phyloP scores from a whole-genome alignment of 495 filamentous ascomycete species.

The Penicillium lagena region DNA sequence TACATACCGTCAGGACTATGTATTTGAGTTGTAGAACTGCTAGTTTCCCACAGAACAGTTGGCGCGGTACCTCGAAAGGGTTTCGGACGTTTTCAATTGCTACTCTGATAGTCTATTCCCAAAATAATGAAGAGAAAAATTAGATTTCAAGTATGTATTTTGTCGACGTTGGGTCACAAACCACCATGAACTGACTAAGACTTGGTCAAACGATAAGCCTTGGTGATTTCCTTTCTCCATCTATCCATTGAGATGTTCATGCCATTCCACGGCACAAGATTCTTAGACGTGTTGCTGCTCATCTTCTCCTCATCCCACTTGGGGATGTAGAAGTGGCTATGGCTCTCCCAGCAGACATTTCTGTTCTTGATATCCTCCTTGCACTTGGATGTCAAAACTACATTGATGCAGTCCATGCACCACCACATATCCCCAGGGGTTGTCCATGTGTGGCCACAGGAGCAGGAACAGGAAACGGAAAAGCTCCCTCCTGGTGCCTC shows the following conservation, averaged over 20 bases:
- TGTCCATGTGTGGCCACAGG: not conserved
- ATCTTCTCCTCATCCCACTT: not conserved
- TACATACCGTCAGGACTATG: too few relatives aligned
- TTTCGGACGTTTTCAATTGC: too few relatives aligned
- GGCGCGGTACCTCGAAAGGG: too few relatives aligned
- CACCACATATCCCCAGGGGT: conserved; percentile 4
- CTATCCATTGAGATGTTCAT: not conserved
- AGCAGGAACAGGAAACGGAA: not conserved
- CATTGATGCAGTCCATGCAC: conserved; percentile 8
- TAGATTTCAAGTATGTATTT: too few relatives aligned
- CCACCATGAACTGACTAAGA: not conserved
- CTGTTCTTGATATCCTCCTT: not conserved
- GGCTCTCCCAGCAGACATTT: not conserved
- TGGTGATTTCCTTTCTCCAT: not conserved
- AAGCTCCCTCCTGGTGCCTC: not conserved
- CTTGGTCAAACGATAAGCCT: not conserved
- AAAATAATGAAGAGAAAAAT: too few relatives aligned
- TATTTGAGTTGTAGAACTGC: too few relatives aligned
- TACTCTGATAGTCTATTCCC: too few relatives aligned
- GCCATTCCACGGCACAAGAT: not conserved
- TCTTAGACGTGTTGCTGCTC: not conserved
- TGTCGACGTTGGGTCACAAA: too few relatives aligned
- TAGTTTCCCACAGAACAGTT: too few relatives aligned
- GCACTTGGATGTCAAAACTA: not conserved
- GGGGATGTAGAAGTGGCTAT: not conserved